Conservation (phyloP, 1,284 basidiomycete species). For the Meira miltonrushii region DNA sequence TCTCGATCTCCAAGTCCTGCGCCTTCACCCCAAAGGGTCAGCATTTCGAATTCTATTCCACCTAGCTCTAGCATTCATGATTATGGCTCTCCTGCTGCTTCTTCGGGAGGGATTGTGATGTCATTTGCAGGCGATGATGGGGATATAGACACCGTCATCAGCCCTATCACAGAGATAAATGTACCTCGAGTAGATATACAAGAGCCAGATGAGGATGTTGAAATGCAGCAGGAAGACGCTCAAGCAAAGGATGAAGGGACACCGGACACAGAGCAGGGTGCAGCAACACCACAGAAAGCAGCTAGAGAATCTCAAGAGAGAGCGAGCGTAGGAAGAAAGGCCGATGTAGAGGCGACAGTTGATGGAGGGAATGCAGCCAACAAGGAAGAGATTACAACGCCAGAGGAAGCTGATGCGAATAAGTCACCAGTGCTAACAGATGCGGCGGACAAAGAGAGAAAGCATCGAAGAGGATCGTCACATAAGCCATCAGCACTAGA, state of each 20-base stretch:
- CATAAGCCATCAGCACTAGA: conserved; percentile 53
- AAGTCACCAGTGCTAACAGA: background rate
- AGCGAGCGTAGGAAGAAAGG: background rate
- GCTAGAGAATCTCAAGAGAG: background rate
- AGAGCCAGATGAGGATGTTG: background rate
- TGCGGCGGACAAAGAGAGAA: conserved; percentile 5
- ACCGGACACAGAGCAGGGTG: background rate
- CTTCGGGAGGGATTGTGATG: background rate
- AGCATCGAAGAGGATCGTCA: background rate
- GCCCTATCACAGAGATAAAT: background rate
- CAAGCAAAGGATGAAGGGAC: background rate
- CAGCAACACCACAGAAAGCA: background rate
- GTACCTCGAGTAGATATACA: background rate
- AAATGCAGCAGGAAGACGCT: background rate
- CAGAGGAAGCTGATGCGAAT: background rate
- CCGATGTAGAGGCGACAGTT: background rate
- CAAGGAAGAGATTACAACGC: too few relatives aligned
- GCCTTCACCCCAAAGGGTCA: background rate
- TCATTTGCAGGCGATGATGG: conserved; percentile 13
- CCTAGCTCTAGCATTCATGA: conserved; percentile 1
- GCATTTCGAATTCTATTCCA: background rate
- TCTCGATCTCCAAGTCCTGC: conserved; percentile 8
- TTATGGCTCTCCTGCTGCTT: too few relatives aligned
- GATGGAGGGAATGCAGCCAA: background rate
- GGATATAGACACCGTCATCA: conserved; percentile 2